A percentile compares a stretch with the other conserved stretches of the same genome.
Conservation (phyloP, 2,329 filamentous ascomycete genomes). For the Alternaria sp. region DNA sequence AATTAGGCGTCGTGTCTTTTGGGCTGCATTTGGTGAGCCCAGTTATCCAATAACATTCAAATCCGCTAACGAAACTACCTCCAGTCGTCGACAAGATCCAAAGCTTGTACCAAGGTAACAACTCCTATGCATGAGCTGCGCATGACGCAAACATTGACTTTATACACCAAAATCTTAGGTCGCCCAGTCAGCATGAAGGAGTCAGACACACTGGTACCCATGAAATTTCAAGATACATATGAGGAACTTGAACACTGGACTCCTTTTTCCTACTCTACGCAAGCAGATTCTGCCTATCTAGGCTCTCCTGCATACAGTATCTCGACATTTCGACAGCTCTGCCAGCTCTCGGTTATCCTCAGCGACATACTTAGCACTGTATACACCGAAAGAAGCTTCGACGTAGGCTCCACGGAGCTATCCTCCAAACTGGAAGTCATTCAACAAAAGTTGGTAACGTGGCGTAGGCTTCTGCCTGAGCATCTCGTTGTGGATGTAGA, state of each 20-base stretch:
- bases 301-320: conserved; percentile 53
- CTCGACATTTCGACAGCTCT: conserved; percentile 55
- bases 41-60: too few relatives aligned
- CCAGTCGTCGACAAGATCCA: too few relatives aligned
- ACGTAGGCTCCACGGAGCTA: conserved; percentile 47
- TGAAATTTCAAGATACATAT: conserved; percentile 59
- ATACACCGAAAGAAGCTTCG: conserved; percentile 52
- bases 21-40: conserved; percentile 53
- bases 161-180: conserved; percentile 63
- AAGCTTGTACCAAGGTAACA: too few relatives aligned
- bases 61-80: too few relatives aligned
- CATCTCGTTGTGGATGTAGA: too few relatives aligned
- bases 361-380: conserved; percentile 52
- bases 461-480: too few relatives aligned
- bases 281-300: conserved; percentile 41
- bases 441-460: conserved; percentile 32
- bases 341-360: conserved; percentile 56
- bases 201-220: conserved; percentile 57
- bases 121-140: too few relatives aligned
- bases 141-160: background rate
- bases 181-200: conserved; percentile 59
- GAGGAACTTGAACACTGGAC: conserved; percentile 64
- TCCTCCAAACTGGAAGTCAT: conserved; percentile 50
- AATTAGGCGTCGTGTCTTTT: conserved; percentile 57
- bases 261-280: conserved; percentile 52